Conservation (phyloP, 192 early-diverging fungal genomes). For the Phycomyces blakesleeanus region DNA sequence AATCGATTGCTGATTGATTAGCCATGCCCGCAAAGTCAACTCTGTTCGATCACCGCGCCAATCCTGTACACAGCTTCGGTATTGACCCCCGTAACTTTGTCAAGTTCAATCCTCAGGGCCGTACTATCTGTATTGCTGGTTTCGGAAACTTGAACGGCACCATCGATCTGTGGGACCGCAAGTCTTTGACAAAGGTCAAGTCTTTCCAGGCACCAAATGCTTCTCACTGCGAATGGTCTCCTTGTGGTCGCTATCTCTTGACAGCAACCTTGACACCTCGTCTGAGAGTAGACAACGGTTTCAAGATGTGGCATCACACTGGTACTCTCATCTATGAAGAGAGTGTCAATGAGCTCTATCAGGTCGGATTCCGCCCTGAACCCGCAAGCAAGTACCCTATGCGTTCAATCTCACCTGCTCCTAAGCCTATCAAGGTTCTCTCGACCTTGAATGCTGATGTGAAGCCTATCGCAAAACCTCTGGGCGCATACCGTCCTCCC, state of each 20-base stretch:
- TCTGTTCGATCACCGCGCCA: constrained; percentile 88
- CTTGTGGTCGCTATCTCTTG: constrained; percentile 90
- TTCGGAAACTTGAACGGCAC: constrained; percentile 96
- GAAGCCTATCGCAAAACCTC: constrained; percentile 40
- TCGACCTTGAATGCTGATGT: constrained; percentile 42
- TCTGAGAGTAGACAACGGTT: constrained; percentile 96
- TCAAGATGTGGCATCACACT: constrained; percentile 94
- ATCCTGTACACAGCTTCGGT: constrained; percentile 81
- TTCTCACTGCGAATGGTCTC: constrained; percentile 84
- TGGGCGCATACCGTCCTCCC: constrained; percentile 71
- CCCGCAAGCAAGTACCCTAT: constrained; percentile 70
- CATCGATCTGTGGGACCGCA: constrained; percentile 92
- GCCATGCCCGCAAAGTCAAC: constrained; percentile 89
- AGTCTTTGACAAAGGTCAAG: constrained; percentile 75
- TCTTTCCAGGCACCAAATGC: constrained; percentile 82
- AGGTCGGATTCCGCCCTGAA: constrained; percentile 71
- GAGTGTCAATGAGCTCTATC: constrained; percentile 84
- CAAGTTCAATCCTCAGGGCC: constrained; percentile 86
- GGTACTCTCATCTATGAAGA: constrained; percentile 77
- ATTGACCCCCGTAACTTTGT: constrained; percentile 85
- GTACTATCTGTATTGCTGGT: constrained; percentile 84
- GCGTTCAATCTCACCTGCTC: constrained; percentile 72
- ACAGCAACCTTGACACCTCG: constrained; percentile 90
- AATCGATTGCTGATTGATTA: no score
- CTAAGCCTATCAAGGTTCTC: constrained; percentile 45